A percentile compares a stretch with the other conserved stretches of the same genome.
Conservation (phyloP, 176 grass and related monocot genomes). For the Microstegium vimineum region DNA sequence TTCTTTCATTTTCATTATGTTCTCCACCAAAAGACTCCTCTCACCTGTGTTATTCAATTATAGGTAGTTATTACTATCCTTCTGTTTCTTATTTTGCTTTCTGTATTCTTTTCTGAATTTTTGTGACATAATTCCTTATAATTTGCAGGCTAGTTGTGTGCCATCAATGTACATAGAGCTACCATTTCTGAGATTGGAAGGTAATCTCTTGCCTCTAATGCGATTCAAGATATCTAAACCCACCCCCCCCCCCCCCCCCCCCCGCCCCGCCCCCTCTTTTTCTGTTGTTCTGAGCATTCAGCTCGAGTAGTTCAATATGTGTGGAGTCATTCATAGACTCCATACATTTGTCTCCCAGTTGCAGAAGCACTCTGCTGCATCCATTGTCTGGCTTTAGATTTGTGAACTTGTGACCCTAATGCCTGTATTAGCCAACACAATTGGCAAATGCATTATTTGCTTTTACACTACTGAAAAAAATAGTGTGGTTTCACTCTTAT, state of each 20-base stretch:
- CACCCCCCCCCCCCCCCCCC: too few relatives aligned
- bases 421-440: background rate
- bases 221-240: background rate
- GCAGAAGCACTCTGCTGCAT: background rate
- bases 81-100: background rate
- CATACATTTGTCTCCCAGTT: background rate
- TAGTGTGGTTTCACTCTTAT: background rate
- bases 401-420: background rate
- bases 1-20: constrained; percentile 28
- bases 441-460: background rate
- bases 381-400: background rate
- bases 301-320: constrained; percentile 2
- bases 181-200: constrained; percentile 49
- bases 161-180: constrained; percentile 50
- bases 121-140: constrained; percentile 19
- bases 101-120: background rate
- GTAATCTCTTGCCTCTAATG: constrained; percentile 36
- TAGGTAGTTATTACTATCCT: constrained; percentile 29
- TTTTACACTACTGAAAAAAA: background rate
- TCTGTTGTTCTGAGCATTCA: background rate
- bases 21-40: constrained; percentile 9
- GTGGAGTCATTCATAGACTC: background rate
- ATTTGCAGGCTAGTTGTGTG: constrained; percentile 49
- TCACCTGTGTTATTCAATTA: constrained; percentile 30
- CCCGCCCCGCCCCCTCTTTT: too few relatives aligned